Conservation (phyloP, 129 eudicot genomes). For the Dittrichia graveolens region DNA sequence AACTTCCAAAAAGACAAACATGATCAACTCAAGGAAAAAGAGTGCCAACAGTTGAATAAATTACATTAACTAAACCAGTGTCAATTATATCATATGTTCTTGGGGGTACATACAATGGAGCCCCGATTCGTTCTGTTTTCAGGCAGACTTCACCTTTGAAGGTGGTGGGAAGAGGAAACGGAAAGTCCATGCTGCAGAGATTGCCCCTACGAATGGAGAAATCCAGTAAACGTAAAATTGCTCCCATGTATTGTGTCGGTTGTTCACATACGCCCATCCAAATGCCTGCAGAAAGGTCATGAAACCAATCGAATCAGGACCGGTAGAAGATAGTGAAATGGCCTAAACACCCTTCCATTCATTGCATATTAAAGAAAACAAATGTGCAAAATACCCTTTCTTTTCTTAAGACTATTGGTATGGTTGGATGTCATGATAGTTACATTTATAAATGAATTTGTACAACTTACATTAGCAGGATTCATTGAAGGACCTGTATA, state of each 20-base stretch:
- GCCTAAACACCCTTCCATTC: background rate
- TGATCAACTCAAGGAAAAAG: too few relatives aligned
- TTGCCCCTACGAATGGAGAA: slow-evolving; percentile 68
- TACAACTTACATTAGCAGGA: slow-evolving; percentile 19
- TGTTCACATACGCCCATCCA: slow-evolving; percentile 80
- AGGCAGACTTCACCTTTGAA: slow-evolving; percentile 48
- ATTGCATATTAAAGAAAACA: background rate
- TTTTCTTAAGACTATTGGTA: background rate
- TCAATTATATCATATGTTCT: background rate
- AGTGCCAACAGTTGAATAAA: too few relatives aligned
- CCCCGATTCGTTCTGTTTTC: background rate
- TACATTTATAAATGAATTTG: background rate
- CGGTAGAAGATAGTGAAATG: background rate
- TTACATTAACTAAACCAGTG: background rate
- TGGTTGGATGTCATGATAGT: too few relatives aligned
- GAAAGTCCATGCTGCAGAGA: slow-evolving; percentile 63
- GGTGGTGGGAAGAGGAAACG: slow-evolving; percentile 64
- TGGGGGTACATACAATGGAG: slow-evolving; percentile 1
- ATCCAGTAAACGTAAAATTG: slow-evolving; percentile 79
- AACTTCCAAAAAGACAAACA: too few relatives aligned
- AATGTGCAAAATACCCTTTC: background rate
- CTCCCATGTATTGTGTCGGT: slow-evolving; percentile 64
- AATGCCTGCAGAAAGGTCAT: slow-evolving; percentile 47
- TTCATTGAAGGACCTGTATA: slow-evolving; percentile 48
- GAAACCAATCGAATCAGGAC: background rate